Evolutionary conservation across 768 basidiomycete species (phyloP), one percentile per base, ranked within the genome.

Genomic region (Podaxis sp.): DNA sequence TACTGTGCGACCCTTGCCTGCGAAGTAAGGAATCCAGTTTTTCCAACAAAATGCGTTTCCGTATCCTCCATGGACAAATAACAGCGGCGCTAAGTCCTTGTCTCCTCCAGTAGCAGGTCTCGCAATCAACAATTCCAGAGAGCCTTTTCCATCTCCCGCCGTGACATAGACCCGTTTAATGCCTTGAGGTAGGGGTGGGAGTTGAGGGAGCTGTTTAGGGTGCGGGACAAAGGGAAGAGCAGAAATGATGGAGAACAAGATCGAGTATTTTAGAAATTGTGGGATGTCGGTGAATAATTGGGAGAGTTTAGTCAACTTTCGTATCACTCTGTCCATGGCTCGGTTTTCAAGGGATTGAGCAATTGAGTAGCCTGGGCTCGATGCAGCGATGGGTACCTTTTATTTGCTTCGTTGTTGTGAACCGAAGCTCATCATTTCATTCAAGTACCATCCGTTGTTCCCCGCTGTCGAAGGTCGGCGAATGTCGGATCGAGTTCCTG

Each of bases 31-130:
- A 6, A 67, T 44, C 50, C 52, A 67, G 13, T 61, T 56, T 48
- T 62, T 65, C 66, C 66, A 67, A 54, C 64, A 62, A 13, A 53
- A 56, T 3, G 66, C 61, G 3, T 56, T 54, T 26, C 66, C 66
- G 33, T 65, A 67, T 28, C 66, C 66, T 8, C 66, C 66, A 38
- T 67, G 66, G 30, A 65, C 57, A 38, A 67, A 63, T 6, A 67
- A 36, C 17, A 67, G 37, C 38, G 58, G 58, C 30, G 58, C 44
- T 17, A 41, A 41, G 40, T 41, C 17, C 40, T 8, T 41, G 13
- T 46, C 38, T 30, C n/a, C 48, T 10, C 28, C 10, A n/a, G 15
- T n/a, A 15, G 7, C 28, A 13, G 64, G 56, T 41, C 63, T 63
- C 17, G 66, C 48, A 40, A 67, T 46, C 17, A 67, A 28, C 38